Conservation (phyloP, 2,329 filamentous ascomycete species). For the Colletotrichum sp. region DNA sequence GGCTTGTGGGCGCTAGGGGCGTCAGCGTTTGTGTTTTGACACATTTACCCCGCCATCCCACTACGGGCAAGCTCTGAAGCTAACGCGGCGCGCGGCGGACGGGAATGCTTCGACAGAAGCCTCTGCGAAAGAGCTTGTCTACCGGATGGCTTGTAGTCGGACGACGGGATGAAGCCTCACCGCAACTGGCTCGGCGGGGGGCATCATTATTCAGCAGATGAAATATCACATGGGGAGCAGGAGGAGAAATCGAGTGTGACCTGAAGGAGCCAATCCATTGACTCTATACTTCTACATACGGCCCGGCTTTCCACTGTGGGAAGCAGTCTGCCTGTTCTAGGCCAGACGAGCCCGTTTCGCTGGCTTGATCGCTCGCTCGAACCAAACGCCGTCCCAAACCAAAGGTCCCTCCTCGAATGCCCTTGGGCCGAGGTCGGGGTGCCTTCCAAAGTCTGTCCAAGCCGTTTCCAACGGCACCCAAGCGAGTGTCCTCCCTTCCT, state of each 20-base stretch:
- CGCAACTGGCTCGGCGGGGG: background rate
- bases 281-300: slow-evolving; percentile 16
- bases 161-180: background rate
- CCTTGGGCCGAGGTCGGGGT: background rate
- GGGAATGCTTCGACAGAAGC: background rate
- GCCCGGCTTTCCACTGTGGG: slow-evolving; percentile 9
- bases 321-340: slow-evolving; percentile 6
- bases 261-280: slow-evolving; percentile 10
- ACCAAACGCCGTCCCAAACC: slow-evolving; percentile 12
- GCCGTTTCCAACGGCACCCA: slow-evolving; percentile 9
- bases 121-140: background rate
- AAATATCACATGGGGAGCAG: background rate
- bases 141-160: background rate
- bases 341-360: slow-evolving; percentile 11
- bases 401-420: background rate
- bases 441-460: slow-evolving; percentile 12
- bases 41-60: slow-evolving; percentile 14
- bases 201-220: no score
- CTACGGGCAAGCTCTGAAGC: background rate
- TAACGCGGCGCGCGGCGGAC: background rate
- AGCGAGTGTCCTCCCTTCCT: slow-evolving; percentile 8
- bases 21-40: background rate
- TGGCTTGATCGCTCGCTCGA: background rate
- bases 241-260: background rate
- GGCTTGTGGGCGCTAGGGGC: background rate